phyloP scores from a whole-genome alignment of 106 monocot genomes.

The Posidonia australis region DNA sequence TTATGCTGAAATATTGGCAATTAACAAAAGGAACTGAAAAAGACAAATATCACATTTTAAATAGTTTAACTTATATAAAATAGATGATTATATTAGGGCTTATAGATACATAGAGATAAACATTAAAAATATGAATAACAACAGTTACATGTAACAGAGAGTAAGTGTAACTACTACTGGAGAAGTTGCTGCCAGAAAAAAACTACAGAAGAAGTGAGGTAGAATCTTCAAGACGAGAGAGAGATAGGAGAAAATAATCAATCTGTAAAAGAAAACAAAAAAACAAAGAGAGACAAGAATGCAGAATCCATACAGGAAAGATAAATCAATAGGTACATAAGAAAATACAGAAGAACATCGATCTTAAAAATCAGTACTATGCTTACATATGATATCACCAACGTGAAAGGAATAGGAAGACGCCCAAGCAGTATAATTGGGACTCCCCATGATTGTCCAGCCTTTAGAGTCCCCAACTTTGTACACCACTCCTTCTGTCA shows the following conservation, averaged over 20 bases:
- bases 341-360: not conserved
- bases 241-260: not conserved
- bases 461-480: constrained; percentile 43
- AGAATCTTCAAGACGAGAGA: no score
- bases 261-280: not conserved
- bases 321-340: not conserved
- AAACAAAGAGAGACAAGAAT: not conserved
- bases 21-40: no score
- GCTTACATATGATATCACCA: constrained; percentile 42
- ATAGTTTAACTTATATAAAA: no score
- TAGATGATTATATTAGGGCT: no score
- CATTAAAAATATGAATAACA: no score
- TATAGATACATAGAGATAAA: no score
- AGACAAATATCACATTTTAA: no score
- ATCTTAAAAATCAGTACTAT: not conserved
- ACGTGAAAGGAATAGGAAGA: constrained; percentile 24
- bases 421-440: constrained; percentile 53
- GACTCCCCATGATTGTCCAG: constrained; percentile 42
- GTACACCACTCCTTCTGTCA: constrained; percentile 17
- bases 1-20: no score
- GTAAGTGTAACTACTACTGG: no score
- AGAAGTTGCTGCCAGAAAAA: not conserved
- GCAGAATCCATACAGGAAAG: not conserved
- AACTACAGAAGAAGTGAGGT: not conserved
- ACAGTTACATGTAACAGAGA: no score